These are phyloP conservation scores for Sesbania bispinosa DNA, from an alignment of 306 rosid genomes.

Conservation along the genomic window DNA sequence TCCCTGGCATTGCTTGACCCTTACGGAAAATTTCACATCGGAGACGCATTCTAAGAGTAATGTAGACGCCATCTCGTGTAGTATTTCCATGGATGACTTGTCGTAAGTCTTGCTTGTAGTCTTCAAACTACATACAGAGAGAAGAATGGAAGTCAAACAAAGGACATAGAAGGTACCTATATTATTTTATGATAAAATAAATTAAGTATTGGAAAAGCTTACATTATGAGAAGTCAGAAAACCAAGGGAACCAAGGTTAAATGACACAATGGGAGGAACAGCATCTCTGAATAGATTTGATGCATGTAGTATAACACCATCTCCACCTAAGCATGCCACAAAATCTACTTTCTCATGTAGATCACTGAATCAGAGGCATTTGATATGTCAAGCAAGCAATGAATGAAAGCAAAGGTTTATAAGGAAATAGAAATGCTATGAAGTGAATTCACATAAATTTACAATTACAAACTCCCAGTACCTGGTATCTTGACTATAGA, in stretches of 20 bases:
- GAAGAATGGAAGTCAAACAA: slow-evolving; percentile 32
- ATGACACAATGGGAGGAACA: slow-evolving; percentile 94
- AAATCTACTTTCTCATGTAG: slow-evolving; percentile 97
- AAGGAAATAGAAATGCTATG: not conserved
- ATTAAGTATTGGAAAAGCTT: slow-evolving; percentile 34
- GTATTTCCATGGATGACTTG: slow-evolving; percentile 91
- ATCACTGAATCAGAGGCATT: slow-evolving; percentile 57
- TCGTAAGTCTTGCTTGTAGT: slow-evolving; percentile 63
- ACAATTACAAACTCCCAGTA: slow-evolving; percentile 32
- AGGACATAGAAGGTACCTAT: not conserved
- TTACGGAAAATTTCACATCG: slow-evolving; percentile 84
- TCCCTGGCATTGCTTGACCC: slow-evolving; percentile 85
- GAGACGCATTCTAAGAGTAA: slow-evolving; percentile 97
- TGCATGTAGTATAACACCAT: slow-evolving; percentile 95
- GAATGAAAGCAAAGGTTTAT: slow-evolving; percentile 18
- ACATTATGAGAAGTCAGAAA: slow-evolving; percentile 91
- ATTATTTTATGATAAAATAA: slow-evolving; percentile 1
- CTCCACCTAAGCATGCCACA: slow-evolving; percentile 98
- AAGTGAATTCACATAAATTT: slow-evolving; percentile 6
- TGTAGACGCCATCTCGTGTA: slow-evolving; percentile 90
- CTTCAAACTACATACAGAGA: slow-evolving; percentile 63
- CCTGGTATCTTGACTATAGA: slow-evolving; percentile 94
- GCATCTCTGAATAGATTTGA: slow-evolving; percentile 88
- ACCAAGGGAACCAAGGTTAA: slow-evolving; percentile 99
- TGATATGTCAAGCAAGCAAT: slow-evolving; percentile 26